A percentile compares a stretch with the other conserved stretches of the same genome.
Conservation (phyloP, 345 rosid genomes). For the Populus tremula region DNA sequence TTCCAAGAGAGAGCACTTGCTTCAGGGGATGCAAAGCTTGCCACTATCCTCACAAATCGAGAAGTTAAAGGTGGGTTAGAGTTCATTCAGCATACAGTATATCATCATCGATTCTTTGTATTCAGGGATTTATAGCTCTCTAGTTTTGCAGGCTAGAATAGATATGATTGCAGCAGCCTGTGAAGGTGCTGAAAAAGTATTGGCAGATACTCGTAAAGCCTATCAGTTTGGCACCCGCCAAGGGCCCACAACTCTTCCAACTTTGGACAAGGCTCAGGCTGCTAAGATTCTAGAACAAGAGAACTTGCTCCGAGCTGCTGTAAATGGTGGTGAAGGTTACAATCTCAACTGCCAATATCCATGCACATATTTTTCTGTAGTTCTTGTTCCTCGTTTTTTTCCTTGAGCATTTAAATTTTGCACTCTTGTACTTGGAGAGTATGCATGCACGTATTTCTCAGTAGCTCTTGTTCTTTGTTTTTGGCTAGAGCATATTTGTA, state of each 20-base stretch:
- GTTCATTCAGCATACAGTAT: neutral
- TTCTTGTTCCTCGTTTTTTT: neutral
- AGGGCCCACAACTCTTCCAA: conserved; percentile 76
- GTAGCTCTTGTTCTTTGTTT: neutral
- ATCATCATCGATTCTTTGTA: neutral
- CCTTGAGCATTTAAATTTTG: neutral
- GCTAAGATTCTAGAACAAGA: conserved; percentile 89
- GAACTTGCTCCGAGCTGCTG: conserved; percentile 69
- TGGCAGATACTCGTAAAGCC: conserved; percentile 85
- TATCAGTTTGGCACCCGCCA: conserved; percentile 76
- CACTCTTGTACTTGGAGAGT: neutral
- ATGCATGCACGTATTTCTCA: neutral
- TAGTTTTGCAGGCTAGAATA: conserved; percentile 61
- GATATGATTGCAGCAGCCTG: conserved; percentile 90
- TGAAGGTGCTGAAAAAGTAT: conserved; percentile 81
- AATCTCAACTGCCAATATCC: neutral
- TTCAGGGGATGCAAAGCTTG: conserved; percentile 77
- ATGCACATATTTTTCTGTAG: neutral
- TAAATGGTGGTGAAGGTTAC: conserved; percentile 72
- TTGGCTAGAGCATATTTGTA: conserved; percentile 7
- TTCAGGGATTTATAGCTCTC: conserved; percentile 10
- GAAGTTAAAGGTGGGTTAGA: conserved; percentile 57
- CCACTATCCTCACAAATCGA: conserved; percentile 71
- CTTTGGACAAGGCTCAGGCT: conserved; percentile 82
- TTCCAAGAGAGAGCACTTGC: conserved; percentile 79